Base-by-base conservation (phyloP, 345 rosid species). In the Dipteronia dyeriana region DNA sequence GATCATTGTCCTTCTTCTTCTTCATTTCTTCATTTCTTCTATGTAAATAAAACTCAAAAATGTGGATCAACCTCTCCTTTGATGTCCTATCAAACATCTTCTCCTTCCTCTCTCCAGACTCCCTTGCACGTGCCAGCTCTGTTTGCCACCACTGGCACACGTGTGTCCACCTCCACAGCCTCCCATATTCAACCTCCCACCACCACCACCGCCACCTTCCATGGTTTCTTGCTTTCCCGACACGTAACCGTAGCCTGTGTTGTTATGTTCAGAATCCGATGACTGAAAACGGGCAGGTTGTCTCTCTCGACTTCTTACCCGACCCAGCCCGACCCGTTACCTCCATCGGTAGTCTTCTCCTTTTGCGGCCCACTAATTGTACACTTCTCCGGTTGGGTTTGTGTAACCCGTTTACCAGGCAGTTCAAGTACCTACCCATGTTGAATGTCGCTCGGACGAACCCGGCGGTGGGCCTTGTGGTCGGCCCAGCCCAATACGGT, bases 141-240 rank as follows among this genome's bases (percentile, higher is more conserved):
- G 70, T 85, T 38, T 87, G 92, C 80, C 85, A 56, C 66, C 57
- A 79, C 5, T 89, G 92, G 91, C 78, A 78, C 75, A 16, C 13
- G 2, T 87, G 89, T 60, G 78, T 81, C 17, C 71, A 43, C 62
- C 65, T 79, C 10, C 79, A 80, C 70, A 82, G 77, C 4, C 64
- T 76, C 62, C 23, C 68, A 10, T 34, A 34, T 34, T 61, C 66
- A 0, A 17, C 9, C 56, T 22, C 64, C 0, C 66, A 76, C 11
- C 73, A 17, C 0, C 69, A 76, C 10, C 74, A 12, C 78, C 81
- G 3, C 10, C 45, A 69, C 47, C 84, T 74, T 39, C 73, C 86
- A 3, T 89, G 92, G 92, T 85, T 89, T 76, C 20, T 87, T n/a
- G 91, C 83, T 31, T 39, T 89, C 57, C 92, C 91, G 13, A 38